Evolutionary conservation across 306 rosid genomes (phyloP).

Genomic region (Vigna unguiculata): DNA sequence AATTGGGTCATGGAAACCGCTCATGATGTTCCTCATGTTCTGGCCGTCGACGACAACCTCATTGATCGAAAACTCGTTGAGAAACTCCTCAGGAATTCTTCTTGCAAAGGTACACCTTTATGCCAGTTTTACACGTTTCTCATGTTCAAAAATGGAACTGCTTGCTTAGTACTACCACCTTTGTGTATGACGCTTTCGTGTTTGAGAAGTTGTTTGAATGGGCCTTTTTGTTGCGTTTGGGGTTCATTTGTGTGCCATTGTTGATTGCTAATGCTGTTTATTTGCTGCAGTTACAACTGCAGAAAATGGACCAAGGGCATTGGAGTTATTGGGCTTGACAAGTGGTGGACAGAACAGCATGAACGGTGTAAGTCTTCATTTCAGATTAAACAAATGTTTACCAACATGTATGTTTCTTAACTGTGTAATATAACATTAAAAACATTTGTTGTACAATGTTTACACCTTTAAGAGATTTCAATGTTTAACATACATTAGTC

Average conservation of each 20-base stretch:
- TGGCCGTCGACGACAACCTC: conserved; percentile 89
- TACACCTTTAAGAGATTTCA: neutral
- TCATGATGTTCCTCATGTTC: conserved; percentile 77
- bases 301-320: conserved; percentile 84
- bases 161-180: neutral
- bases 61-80: conserved; percentile 86
- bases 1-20: conserved; percentile 64
- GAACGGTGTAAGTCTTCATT: conserved; percentile 53
- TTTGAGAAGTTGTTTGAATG: conserved; percentile 1
- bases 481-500: neutral
- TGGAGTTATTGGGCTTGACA: conserved; percentile 79
- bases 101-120: conserved; percentile 72
- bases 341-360: conserved; percentile 56
- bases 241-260: neutral
- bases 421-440: neutral
- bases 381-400: conserved; percentile 1
- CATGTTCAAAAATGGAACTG: neutral
- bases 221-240: conserved; percentile 28
- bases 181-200: neutral
- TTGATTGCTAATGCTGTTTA: conserved; percentile 16
- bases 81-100: conserved; percentile 81
- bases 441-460: neutral
- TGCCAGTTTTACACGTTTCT: conserved; percentile 25
- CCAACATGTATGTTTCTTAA: neutral
- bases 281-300: conserved; percentile 82